Conservation (phyloP, 2,329 filamentous ascomycete species). For the Exophiala aquamarina region DNA sequence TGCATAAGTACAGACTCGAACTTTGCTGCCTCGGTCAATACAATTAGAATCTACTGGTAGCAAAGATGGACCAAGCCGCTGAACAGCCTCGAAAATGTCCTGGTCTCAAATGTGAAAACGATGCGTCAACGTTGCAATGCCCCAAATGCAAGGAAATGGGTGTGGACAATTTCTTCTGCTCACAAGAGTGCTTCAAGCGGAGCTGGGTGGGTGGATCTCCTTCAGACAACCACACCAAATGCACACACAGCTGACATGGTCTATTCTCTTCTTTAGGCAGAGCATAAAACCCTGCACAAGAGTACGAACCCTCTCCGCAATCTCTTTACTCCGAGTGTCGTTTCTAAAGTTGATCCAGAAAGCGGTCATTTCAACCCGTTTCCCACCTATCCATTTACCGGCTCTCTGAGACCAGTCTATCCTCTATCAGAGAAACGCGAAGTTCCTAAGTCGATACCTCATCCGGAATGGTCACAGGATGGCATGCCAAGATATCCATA, state of each 20-base stretch:
- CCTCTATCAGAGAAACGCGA: constrained; percentile 71
- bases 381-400: constrained; percentile 80
- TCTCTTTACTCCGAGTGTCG: constrained; percentile 73
- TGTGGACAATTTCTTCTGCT: constrained; percentile 93
- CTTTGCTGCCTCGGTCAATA: background rate
- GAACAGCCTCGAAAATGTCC: constrained; percentile 58
- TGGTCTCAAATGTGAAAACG: constrained; percentile 80
- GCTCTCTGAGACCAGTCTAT: constrained; percentile 80
- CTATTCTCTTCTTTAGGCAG: constrained; percentile 62
- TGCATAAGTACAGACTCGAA: no score
- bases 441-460: constrained; percentile 75
- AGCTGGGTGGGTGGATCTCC: constrained; percentile 75
- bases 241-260: constrained; percentile 10
- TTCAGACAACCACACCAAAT: background rate
- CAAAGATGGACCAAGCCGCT: constrained; percentile 32
- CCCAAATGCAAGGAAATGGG: constrained; percentile 91
- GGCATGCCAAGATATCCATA: constrained; percentile 72
- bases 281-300: constrained; percentile 85
- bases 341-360: constrained; percentile 89
- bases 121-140: constrained; percentile 84
- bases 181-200: constrained; percentile 97
- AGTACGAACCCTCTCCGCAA: constrained; percentile 73
- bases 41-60: background rate
- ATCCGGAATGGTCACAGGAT: constrained; percentile 84
- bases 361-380: constrained; percentile 91